Evolutionary conservation across 2,329 filamentous ascomycete species (phyloP).

Genomic region (Corniculantispora saksenae): DNA sequence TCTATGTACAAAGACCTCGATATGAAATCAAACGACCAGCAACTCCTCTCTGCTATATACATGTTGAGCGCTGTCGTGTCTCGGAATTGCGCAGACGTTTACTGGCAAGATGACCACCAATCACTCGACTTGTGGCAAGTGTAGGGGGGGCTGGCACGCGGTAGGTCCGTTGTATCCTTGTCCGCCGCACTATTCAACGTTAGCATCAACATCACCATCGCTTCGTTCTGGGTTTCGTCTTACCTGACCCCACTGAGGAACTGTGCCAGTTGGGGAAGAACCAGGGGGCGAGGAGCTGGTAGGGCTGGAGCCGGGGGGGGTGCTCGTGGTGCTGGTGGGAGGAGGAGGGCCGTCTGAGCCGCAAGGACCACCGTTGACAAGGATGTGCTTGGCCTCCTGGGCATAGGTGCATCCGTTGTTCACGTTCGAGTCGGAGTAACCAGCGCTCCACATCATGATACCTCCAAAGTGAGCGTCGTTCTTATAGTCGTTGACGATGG

Average conservation of each 20-base stretch:
- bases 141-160: slow-evolving; percentile 2
- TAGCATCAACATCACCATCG: neutral
- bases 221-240: neutral
- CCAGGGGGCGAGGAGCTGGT: slow-evolving; percentile 11
- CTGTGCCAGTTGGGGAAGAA: slow-evolving; percentile 9
- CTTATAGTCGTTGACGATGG: slow-evolving; percentile 32
- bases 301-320: neutral
- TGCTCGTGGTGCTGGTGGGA: slow-evolving; percentile 5
- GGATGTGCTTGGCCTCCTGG: slow-evolving; percentile 40
- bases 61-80: neutral
- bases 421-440: slow-evolving; percentile 38
- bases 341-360: slow-evolving; percentile 15
- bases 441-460: slow-evolving; percentile 45
- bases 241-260: slow-evolving; percentile 20
- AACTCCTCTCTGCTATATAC: neutral
- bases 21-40: neutral
- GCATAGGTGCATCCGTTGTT: slow-evolving; percentile 42
- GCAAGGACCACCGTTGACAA: slow-evolving; percentile 24
- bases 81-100: neutral
- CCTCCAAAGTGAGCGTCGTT: slow-evolving; percentile 35
- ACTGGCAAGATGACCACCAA: slow-evolving; percentile 21
- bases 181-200: slow-evolving; percentile 12
- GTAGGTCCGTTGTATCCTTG: slow-evolving; percentile 17
- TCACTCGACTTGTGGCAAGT: slow-evolving; percentile 12
- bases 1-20: neutral